A percentile compares a stretch with the other conserved stretches of the same genome.
These are phyloP conservation scores for Niebla homalea DNA, from an alignment of 495 filamentous ascomycete genomes.

Conservation along the genomic window DNA sequence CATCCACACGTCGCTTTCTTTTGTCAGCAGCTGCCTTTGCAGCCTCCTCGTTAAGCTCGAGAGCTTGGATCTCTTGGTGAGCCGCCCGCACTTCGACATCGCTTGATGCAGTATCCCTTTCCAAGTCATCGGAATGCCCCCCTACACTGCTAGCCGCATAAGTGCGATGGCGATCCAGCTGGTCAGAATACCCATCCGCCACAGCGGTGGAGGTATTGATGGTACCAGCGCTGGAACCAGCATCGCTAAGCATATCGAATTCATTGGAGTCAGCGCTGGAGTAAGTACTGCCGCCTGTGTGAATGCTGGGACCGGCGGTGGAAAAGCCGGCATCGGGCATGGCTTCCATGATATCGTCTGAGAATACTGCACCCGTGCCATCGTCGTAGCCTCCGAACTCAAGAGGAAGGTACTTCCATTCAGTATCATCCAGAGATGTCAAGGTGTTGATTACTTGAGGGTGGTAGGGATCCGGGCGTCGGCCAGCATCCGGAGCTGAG, in stretches of 20 bases:
- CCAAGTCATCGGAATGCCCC: slow-evolving; percentile 7
- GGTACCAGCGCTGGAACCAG: slow-evolving; percentile 13
- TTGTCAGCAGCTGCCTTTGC: background rate
- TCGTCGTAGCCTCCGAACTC: slow-evolving; percentile 46
- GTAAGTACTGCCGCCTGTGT: slow-evolving; percentile 23
- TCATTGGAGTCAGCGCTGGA: slow-evolving; percentile 20
- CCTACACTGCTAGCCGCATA: slow-evolving; percentile 11
- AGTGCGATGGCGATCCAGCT: slow-evolving; percentile 13
- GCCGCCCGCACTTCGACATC: slow-evolving; percentile 10
- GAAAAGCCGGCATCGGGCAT: slow-evolving; percentile 27
- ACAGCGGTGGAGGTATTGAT: slow-evolving; percentile 15
- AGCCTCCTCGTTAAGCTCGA: slow-evolving; percentile 4
- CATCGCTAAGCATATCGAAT: slow-evolving; percentile 15
- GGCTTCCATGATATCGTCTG: slow-evolving; percentile 27
- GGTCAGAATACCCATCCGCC: slow-evolving; percentile 18
- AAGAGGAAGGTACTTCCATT: slow-evolving; percentile 39
- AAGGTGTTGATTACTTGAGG: slow-evolving; percentile 29
- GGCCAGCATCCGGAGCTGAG: background rate
- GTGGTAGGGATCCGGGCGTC: background rate
- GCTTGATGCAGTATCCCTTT: slow-evolving; percentile 4
- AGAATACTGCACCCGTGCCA: slow-evolving; percentile 38
- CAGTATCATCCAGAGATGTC: slow-evolving; percentile 32
- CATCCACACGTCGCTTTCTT: slow-evolving; percentile 3
- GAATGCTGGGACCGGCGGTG: slow-evolving; percentile 30
- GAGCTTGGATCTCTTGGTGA: slow-evolving; percentile 2